Conservation (phyloP, 2,329 filamentous ascomycete genomes). For the Colletotrichum zoysiae region DNA sequence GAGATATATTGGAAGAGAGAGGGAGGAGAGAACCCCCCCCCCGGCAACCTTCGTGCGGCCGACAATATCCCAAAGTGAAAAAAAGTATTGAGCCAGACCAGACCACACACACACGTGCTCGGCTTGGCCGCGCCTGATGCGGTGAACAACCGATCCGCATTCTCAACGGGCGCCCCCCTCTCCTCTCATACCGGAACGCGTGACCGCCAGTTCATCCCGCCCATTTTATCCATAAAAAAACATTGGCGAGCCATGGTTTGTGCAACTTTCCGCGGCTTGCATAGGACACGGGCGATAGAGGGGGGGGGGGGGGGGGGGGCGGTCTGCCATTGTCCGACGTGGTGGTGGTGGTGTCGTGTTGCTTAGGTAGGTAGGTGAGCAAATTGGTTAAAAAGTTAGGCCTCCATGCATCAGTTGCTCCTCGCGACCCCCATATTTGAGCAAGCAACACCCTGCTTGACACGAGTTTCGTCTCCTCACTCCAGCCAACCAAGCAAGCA, state of each 20-base stretch:
- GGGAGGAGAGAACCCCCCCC: too few species aligned
- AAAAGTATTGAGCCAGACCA: background rate
- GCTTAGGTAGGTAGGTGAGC: background rate
- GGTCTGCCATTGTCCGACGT: background rate
- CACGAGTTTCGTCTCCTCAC: background rate
- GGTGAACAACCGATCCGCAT: conserved; percentile 31
- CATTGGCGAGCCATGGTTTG: background rate
- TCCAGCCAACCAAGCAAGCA: background rate
- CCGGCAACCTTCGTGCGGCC: background rate
- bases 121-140: conserved; percentile 37
- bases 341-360: background rate
- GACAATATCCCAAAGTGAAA: background rate
- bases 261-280: conserved; percentile 1
- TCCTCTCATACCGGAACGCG: background rate
- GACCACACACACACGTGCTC: conserved; percentile 15
- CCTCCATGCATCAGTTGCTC: conserved; percentile 32
- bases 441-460: conserved; percentile 33
- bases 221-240: background rate
- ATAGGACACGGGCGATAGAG: background rate
- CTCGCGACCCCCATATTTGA: conserved; percentile 20
- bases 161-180: background rate
- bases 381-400: conserved; percentile 15
- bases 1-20: too few species aligned
- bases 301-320: too few species aligned
- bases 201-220: conserved; percentile 22